These are phyloP conservation scores for Eucalyptus lansdowneana DNA, from an alignment of 345 rosid species.

Conservation along the genomic window DNA sequence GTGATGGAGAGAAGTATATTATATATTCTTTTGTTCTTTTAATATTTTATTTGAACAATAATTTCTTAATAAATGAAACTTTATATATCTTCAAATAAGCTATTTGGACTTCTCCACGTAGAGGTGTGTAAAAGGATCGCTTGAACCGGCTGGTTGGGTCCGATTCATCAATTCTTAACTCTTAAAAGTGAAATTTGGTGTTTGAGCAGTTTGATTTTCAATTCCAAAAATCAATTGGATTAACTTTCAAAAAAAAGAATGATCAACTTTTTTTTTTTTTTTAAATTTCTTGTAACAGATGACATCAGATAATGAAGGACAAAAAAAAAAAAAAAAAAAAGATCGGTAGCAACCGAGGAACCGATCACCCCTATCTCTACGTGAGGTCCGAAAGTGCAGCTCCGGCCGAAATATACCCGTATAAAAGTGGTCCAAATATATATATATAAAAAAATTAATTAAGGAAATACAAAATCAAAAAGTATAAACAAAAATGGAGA, in stretches of 20 bases:
- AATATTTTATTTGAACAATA: neutral
- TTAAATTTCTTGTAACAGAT: too few species aligned
- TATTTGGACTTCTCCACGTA: fast-evolving
- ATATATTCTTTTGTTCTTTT: too few species aligned
- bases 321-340: too few species aligned
- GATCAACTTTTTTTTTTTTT: too few species aligned
- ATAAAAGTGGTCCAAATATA: neutral
- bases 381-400: neutral
- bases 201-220: fast-evolving
- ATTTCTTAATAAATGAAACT: neutral
- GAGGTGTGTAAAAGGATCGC: fast-evolving
- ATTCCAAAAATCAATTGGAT: too few species aligned
- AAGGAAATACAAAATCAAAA: neutral
- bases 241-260: too few species aligned
- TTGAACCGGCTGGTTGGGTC: fast-evolving
- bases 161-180: fast-evolving
- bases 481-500: neutral
- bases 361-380: neutral
- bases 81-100: too few species aligned
- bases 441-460: neutral
- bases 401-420: neutral
- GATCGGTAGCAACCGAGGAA: too few species aligned
- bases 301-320: too few species aligned
- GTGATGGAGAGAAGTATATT: too few species aligned
- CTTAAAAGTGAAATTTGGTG: too few species aligned